Evolutionary conservation across 805 yeast species (phyloP).

Genomic region (Wickerhamomyces strasburgensis): DNA sequence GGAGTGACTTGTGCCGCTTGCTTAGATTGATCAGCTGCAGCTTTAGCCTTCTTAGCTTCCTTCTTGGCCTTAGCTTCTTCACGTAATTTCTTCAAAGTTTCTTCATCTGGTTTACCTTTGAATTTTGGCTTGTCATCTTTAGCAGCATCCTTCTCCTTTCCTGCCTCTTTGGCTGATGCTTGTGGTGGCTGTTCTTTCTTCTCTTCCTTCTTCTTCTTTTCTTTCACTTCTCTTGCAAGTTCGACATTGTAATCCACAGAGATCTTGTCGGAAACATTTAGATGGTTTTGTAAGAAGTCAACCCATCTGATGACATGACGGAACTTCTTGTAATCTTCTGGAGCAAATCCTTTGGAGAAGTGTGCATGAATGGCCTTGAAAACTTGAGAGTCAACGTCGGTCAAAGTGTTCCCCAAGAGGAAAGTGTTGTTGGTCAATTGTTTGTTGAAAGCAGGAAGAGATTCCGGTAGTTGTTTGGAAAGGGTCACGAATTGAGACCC

Average conservation of each 20-base stretch:
- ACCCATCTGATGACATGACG: constrained; percentile 94
- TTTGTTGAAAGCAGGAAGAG: constrained; percentile 58
- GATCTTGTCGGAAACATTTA: constrained; percentile 50
- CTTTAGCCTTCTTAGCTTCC: constrained; percentile 50
- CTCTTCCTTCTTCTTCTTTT: constrained; percentile 45
- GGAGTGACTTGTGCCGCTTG: constrained; percentile 59
- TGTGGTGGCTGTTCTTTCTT: constrained; percentile 19
- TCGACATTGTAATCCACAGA: constrained; percentile 53
- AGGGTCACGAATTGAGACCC: constrained; percentile 77
- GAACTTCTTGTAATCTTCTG: constrained; percentile 48
- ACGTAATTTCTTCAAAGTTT: constrained; percentile 39
- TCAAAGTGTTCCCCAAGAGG: constrained; percentile 59
- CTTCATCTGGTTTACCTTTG: constrained; percentile 45
- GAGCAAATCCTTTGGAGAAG: constrained; percentile 49
- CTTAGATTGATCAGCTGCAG: constrained; percentile 35
- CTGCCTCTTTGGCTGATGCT: constrained; percentile 29
- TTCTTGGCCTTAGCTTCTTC: constrained; percentile 60
- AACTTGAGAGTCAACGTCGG: constrained; percentile 66
- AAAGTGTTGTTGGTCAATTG: constrained; percentile 66
- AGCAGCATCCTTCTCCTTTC: constrained; percentile 39
- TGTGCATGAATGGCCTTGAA: constrained; percentile 62
- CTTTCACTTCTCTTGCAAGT: constrained; percentile 71
- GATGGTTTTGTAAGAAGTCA: constrained; percentile 73
- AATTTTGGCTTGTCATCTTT: constrained; percentile 16
- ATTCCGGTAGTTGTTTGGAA: constrained; percentile 54